phyloP scores from a whole-genome alignment of 2,329 filamentous ascomycete species.

The Clonostachys byssicola region DNA sequence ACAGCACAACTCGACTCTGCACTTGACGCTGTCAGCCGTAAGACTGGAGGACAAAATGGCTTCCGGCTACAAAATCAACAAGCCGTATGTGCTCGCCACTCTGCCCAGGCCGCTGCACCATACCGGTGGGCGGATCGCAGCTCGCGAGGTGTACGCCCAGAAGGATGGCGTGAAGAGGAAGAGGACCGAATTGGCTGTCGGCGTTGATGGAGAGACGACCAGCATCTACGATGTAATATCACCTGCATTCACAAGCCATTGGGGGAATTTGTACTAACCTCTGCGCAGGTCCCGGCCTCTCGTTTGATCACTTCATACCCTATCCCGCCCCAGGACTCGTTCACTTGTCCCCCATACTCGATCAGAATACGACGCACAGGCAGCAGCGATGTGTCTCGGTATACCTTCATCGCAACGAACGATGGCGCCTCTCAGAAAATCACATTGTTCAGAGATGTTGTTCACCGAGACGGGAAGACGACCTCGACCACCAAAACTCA shows the following conservation, averaged over 20 bases:
- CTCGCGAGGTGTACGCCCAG: constrained; percentile 58
- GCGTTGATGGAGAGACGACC: constrained; percentile 60
- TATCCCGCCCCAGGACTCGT: constrained; percentile 59
- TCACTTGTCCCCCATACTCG: constrained; percentile 59
- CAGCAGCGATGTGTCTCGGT: constrained; percentile 45
- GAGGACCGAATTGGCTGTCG: constrained; percentile 59
- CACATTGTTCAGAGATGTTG: constrained; percentile 55
- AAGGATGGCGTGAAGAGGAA: constrained; percentile 53
- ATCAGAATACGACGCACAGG: constrained; percentile 45
- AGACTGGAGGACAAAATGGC: constrained; percentile 35
- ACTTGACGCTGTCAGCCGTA: background rate
- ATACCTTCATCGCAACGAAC: constrained; percentile 57
- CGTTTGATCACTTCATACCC: constrained; percentile 63
- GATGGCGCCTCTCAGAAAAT: constrained; percentile 44
- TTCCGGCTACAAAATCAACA: constrained; percentile 57
- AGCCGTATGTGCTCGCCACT: constrained; percentile 58
- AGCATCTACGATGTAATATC: constrained; percentile 61
- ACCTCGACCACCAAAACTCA: constrained; percentile 43
- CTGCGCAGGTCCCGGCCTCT: constrained; percentile 50
- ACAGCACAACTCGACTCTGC: constrained; percentile 2
- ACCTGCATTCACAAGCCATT: background rate
- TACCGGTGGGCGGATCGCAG: constrained; percentile 45
- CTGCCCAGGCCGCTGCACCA: constrained; percentile 55
- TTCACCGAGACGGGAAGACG: constrained; percentile 45
- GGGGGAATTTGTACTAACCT: background rate